Evolutionary conservation across 2,329 filamentous ascomycete species (phyloP), one percentile per base, ranked within the genome.

Genomic region (Cladobotryum mycophilum): DNA sequence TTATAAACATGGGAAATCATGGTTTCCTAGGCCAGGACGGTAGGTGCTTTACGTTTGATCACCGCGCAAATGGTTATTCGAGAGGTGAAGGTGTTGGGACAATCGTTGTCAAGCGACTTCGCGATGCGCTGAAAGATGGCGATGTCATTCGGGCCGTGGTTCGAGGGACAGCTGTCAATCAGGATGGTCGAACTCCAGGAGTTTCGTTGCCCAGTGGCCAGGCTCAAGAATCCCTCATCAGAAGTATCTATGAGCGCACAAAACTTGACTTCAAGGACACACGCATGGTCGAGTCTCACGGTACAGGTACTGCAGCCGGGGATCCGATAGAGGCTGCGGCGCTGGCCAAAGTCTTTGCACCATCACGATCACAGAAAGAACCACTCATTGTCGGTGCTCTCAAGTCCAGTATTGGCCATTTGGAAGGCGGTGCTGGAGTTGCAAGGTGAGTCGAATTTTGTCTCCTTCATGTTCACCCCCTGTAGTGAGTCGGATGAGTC

Each of bases 11-110:
- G 47, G 25, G 38, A 15, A 20, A 50, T 41, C 48, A 50, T 30
- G 41, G 48, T 15, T 45, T 50, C 36, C 36, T 50, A n/a, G 41
- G 33, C 13, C 35, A 47, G 34, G 4, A 57, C 49, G 52, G 54
- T 11, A 49, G 53, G 9, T 46, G 41, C n/a, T 48, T 47, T 12
- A 56, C 54, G 48, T 75, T 66, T 58, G 75, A 74, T 54, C 55
- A 57, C 3, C 59, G 58, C 17, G 76, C 71, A 3, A 67, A 72
- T 51, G 78, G 78, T 1, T 81, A 79, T 57, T 73, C 67, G 1
- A 66, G 76, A 68, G 75, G 54, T 3, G 57, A 61, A n/a, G 59
- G 58, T 3, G 58, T 70, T 15, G 71, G 62, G 0, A 61, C 67
- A 13, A 48, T 79, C 4, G 53, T 77, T 1, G 51, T 79, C 4